Base-by-base conservation (phyloP, 176 grass and related monocot species). In the Zoysia pacifica region DNA sequence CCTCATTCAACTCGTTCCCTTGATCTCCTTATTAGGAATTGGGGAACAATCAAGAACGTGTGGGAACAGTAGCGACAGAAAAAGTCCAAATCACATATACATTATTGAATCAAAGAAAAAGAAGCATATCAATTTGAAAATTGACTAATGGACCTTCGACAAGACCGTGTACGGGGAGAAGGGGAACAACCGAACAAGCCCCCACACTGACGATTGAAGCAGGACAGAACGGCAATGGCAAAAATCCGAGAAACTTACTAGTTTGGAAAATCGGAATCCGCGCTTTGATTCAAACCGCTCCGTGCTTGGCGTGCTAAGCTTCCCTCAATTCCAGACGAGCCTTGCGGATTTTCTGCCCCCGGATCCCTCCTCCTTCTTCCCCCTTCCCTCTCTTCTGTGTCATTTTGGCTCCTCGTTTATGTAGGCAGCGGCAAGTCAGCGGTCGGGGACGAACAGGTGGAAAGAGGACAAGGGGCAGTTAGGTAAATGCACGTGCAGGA, bases 401-500 rank as follows among this genome's bases (percentile, higher is more conserved):
- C 59, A 36, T 62, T 62, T 62, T 62, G 59, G 20, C 55, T 19
- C 36, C 8, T 81, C 42, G 16, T 48, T 64, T 77, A 65, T 67
- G 82, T 81, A 85, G 76, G 43, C 66, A 66, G 20, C 49, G 9
- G 7, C 67, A 45, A 62, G 69, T 55, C 76, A 79, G 70, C 46
- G 81, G 64, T 43, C 15, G 48, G 43, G 70, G 46, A 69, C 9
- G 62, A 75, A 48, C 70, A 75, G 53, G 54, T 74, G 11, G 41
- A 12, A 72, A 40, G 3, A 19, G 35, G 65, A 15, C 16, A 65
- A 76, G 70, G 58, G 72, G 50, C 14, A 51, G 37, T n/a, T 52
- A 19, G 50, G 80, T 87, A 79, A 87, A 73, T 79, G 15, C 7
- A 6, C 2, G 48, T 36, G 81, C 76, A 63, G 76, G 65, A 62